Base-by-base conservation (phyloP, 2,329 filamentous ascomycete genomes). In the Mycosphaerella sp. region DNA sequence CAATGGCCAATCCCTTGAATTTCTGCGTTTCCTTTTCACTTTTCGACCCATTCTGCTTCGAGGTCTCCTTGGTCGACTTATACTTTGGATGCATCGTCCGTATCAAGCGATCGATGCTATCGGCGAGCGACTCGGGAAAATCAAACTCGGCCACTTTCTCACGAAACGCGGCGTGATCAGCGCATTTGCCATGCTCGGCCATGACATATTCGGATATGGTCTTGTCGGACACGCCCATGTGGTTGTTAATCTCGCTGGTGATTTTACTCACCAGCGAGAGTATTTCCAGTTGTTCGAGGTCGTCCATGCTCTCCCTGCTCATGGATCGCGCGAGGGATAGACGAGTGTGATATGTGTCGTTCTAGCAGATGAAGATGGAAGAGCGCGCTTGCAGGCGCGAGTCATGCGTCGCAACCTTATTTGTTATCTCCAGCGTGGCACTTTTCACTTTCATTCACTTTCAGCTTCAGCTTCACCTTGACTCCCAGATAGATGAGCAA, bases 131-230 rank as follows among this genome's bases (percentile, higher is more conserved):
- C 49, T 82, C 79, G 0, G 90, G 89, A 59, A 96, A 94, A 39
- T 85, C 89, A 70, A 94, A 83, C 27, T 77, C 80, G 59, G 84
- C 80, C 59, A 97, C 77, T 65, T 82, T 82, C 59, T 76, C 74
- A 72, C 86, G 86, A 74, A 97, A 98, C 25, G 86, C 83, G 46
- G 78, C 70, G 50, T 87, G 75, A 25, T 79, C 79, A 45, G 76
- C 78, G 73, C 83, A 86, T 78, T 90, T 81, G 67, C 85, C 72
- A 63, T 95, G 88, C 67, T 95, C 86, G 55, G 87, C 87, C 66
- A 98, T 95, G 64, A 98, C 82, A 67, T 95, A 98, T 71, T 98
- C 93, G 61, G 93, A 90, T 21, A 98, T 82, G 4, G 89, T 95
- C 71, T 95, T 96, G 72, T 98, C 90, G 67, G 81, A 86, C 62